Percentiles rank a stretch among this genome's conserved stretches.
phyloP scores from a whole-genome alignment of 352 stramenopile genomes.

The Pythium scleroteichum region DNA sequence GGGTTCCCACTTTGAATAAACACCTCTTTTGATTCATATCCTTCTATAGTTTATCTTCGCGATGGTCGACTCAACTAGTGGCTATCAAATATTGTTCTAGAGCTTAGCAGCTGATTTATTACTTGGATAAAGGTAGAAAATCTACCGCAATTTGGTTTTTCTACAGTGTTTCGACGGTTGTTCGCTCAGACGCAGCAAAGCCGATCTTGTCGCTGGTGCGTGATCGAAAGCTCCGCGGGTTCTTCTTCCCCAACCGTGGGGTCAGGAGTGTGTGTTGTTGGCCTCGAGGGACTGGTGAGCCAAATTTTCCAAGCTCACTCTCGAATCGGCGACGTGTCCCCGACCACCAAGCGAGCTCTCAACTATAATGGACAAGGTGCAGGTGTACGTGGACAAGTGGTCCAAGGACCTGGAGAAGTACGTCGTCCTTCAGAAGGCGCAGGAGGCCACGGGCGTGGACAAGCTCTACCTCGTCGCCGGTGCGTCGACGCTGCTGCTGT shows the following conservation, averaged over 20 bases:
- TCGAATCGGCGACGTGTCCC: slow-evolving; percentile 28
- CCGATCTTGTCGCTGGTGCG: too few relatives aligned
- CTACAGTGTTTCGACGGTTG: background rate
- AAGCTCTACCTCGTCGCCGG: slow-evolving; percentile 87
- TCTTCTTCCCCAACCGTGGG: slow-evolving; percentile 28
- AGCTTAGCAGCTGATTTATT: slow-evolving; percentile 15
- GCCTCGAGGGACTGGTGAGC: slow-evolving; percentile 20
- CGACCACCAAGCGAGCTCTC: slow-evolving; percentile 20
- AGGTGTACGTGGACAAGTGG: slow-evolving; percentile 86
- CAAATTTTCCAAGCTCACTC: slow-evolving; percentile 27
- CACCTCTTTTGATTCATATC: slow-evolving; percentile 2
- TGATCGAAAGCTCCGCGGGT: background rate
- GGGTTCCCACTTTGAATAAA: background rate
- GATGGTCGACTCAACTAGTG: slow-evolving; percentile 19
- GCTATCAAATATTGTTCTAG: background rate
- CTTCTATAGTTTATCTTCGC: slow-evolving; percentile 1
- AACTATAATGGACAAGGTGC: slow-evolving; percentile 73
- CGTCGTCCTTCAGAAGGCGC: slow-evolving; percentile 69
- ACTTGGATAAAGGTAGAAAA: background rate
- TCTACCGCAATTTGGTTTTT: background rate
- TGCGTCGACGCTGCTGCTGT: slow-evolving; percentile 57
- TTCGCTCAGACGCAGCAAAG: background rate
- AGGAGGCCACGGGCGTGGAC: slow-evolving; percentile 83
- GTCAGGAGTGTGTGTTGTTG: slow-evolving; percentile 26
- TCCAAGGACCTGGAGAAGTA: slow-evolving; percentile 86